Evolutionary conservation across 2,329 filamentous ascomycete genomes (phyloP), one percentile per base, ranked within the genome.

Genomic region (Albophoma yamanashiensis): DNA sequence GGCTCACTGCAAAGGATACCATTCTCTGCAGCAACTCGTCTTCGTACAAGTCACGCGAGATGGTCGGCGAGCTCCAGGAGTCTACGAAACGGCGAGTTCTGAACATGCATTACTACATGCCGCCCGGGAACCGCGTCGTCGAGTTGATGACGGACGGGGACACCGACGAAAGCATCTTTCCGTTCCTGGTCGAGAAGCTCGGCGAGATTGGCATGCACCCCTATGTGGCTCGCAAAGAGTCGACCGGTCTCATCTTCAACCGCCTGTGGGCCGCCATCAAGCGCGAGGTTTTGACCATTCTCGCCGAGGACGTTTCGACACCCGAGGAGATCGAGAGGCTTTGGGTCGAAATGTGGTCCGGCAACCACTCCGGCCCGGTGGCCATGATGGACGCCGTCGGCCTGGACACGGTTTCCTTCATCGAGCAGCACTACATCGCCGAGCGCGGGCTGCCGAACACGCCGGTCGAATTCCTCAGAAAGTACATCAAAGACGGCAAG

Each of bases 201-300:
- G 64, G 66, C 25, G 74, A 76, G n/a, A 73, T 70, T 3, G 79
- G 74, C 0, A 73, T 75, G 39, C 65, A 71, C 3, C 79, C 79
- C 0, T 73, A 75, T 27, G 63, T 70, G 5, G 78, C 79, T 0
- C 64, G 71, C 8, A 78, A 76, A 56, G 76, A 83, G 62, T 81
- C 79, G 0, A 81, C 79, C 0, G 78, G 81, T 0, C 79, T 83
- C 62, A 78, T 84, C 42, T 80, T 82, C 64, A 83, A 84, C 59
- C 76, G 81, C 0, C 67, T 84, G 0, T 84, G 81, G 81, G 82
- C 81, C 0, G 81, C 81, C 0, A 73, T 84, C 20, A 83, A 84
- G 67, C 73, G 81, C 2, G 81, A 84, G 63, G 68, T 70, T 0
- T 62, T 84, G 58, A 74, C 67, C 0, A 79, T 83, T 12, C 62